Percentiles rank a stretch among this genome's conserved stretches.
phyloP scores from a whole-genome alignment of 2,329 filamentous ascomycete genomes.

The Colletotrichum spaethianum region DNA sequence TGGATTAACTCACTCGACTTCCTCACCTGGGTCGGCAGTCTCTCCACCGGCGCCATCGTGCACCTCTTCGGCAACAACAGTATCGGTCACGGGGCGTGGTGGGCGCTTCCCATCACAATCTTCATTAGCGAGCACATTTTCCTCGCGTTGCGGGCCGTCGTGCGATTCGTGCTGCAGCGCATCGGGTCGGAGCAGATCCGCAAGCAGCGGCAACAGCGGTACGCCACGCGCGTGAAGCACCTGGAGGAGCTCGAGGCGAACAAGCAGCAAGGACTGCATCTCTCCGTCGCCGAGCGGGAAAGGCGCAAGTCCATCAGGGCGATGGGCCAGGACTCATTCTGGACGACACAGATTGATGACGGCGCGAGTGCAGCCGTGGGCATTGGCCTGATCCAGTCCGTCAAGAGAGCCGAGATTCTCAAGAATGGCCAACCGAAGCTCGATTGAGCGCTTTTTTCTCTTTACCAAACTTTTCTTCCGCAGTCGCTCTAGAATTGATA shows the following conservation, averaged over 20 bases:
- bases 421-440: conserved; percentile 36
- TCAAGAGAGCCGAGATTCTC: conserved; percentile 39
- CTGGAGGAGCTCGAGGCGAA: conserved; percentile 58
- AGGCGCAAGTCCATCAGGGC: conserved; percentile 55
- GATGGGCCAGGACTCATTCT: conserved; percentile 53
- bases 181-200: conserved; percentile 58
- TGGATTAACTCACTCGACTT: conserved; percentile 79
- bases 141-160: conserved; percentile 67
- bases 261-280: conserved; percentile 50
- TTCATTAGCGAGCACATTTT: conserved; percentile 83
- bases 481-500: too few relatives aligned
- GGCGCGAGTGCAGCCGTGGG: conserved; percentile 54
- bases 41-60: conserved; percentile 80
- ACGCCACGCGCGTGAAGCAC: conserved; percentile 53
- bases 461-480: not conserved
- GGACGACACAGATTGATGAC: conserved; percentile 59
- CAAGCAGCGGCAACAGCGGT: conserved; percentile 56
- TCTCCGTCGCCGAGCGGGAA: conserved; percentile 54
- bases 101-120: conserved; percentile 77
- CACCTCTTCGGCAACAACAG: conserved; percentile 78
- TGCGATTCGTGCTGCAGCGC: conserved; percentile 53
- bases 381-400: conserved; percentile 51
- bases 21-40: conserved; percentile 79
- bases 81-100: conserved; percentile 69
- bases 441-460: not conserved